Conservation (phyloP, 2,329 filamentous ascomycete species). For the Cladorrhinum sp. region DNA sequence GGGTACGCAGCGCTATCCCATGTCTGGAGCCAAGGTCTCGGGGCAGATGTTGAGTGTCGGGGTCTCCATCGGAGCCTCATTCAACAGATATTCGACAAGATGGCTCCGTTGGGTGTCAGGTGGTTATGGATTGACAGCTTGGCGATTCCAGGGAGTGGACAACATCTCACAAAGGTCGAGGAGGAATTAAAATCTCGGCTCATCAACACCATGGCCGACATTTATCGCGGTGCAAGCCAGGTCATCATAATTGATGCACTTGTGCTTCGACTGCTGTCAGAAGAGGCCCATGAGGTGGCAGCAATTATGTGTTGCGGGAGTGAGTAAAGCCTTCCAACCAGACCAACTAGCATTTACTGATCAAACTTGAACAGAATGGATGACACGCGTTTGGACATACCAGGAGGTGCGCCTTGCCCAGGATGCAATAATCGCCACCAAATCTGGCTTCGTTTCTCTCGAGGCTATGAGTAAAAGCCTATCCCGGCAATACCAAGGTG, state of each 20-base stretch:
- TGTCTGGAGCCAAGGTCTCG: constrained; percentile 2
- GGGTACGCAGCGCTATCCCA: constrained; percentile 1
- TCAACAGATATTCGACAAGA: background rate
- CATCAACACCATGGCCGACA: constrained; percentile 10
- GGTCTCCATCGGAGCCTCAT: constrained; percentile 1
- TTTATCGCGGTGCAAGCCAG: background rate
- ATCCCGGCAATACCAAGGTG: background rate
- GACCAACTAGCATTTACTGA: background rate
- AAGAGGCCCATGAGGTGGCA: background rate
- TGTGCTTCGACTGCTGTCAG: background rate
- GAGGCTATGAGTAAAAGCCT: background rate
- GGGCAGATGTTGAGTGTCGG: background rate
- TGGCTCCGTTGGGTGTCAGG: background rate
- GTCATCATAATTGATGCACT: constrained; percentile 7
- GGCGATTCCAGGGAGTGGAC: background rate
- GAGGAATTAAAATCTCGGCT: background rate
- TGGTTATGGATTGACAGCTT: constrained; percentile 11
- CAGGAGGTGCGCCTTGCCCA: constrained; percentile 8
- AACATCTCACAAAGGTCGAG: background rate
- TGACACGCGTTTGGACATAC: constrained; percentile 9
- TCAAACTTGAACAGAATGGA: background rate
- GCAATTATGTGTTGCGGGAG: background rate
- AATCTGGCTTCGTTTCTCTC: background rate
- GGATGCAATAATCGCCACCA: background rate
- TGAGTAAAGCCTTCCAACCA: background rate